These are phyloP conservation scores for Vicia faba DNA, from an alignment of 306 rosid genomes.

Conservation along the genomic window DNA sequence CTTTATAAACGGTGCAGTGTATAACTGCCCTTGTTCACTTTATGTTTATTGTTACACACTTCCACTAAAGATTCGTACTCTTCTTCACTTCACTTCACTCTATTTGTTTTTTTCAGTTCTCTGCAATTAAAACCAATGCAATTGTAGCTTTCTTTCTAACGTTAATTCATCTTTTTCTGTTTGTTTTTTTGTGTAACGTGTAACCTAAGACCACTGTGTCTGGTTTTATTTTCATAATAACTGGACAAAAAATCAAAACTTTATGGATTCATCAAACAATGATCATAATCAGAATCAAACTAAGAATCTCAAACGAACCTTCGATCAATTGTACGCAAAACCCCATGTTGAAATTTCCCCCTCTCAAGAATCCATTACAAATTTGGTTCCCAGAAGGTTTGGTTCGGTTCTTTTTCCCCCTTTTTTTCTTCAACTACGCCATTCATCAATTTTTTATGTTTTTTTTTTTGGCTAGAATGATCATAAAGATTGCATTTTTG, in stretches of 20 bases:
- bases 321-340: slow-evolving; percentile 14
- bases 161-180: not conserved
- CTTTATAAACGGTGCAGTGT: too few relatives aligned
- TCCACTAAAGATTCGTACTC: too few relatives aligned
- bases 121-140: too few relatives aligned
- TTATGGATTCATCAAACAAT: slow-evolving; percentile 35
- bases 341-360: slow-evolving; percentile 23
- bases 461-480: slow-evolving; percentile 17
- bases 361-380: slow-evolving; percentile 4
- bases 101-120: too few relatives aligned
- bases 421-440: not conserved
- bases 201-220: not conserved
- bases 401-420: not conserved
- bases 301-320: slow-evolving; percentile 35
- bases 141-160: not conserved
- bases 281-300: slow-evolving; percentile 5
- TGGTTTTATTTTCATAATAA: too few relatives aligned
- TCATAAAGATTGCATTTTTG: slow-evolving; percentile 11
- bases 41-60: too few relatives aligned
- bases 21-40: too few relatives aligned
- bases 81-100: too few relatives aligned
- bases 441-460: not conserved
- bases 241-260: not conserved
- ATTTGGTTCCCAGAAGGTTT: slow-evolving; percentile 66
- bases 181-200: too few relatives aligned